Base-by-base conservation (phyloP, 768 basidiomycete genomes). In the Lactifluus rugatus region DNA sequence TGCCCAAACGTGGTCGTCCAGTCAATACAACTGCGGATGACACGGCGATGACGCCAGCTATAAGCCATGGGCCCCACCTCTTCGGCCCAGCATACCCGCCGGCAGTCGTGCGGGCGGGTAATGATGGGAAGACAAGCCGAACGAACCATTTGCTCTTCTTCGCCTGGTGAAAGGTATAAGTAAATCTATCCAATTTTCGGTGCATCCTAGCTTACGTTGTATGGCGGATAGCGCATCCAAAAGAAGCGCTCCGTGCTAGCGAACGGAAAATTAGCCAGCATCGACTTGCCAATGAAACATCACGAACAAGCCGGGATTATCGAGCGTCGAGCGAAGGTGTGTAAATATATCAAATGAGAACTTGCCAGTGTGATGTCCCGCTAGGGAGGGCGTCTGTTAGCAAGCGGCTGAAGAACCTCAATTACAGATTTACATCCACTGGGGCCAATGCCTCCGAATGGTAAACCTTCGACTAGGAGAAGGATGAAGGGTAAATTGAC, bases 261-360 rank as follows among this genome's bases (percentile, higher is more conserved):
- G 16, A 51, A 32, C 36, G 16, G 41, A 37, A 11, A 26, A 28
- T 56, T 25, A 42, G 47, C 5, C 5, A 23, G 5, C 19, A 13
- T 19, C 11, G 2, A 23, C 10, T 26, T 25, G 16, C 16, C 23
- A 36, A 46, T 3, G 57, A 44, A 42, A 44, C 13, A 14, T 31
- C 6, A 66, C 68, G 47, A 56, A 73, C 75, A 71, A 77, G 55
- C 66, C 57, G 36, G 75, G 78, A 3, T 69, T 71, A 61, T 77
- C 73, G 9, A 79, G 44, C 0, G 84, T 79, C 5, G 83, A 67
- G 52, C 91, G 79, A 25, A 79, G 63, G 67, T 92, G 89, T 0
- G 88, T 89, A 71, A 93, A 93, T 66, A 78, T 73, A 59, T 89
- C 85, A 63, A 92, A 93, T 5, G 75, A 73, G 65, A 74, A 85